These are phyloP conservation scores for Aspergillus sergii DNA, from an alignment of 2,329 filamentous ascomycete genomes.

Conservation along the genomic window DNA sequence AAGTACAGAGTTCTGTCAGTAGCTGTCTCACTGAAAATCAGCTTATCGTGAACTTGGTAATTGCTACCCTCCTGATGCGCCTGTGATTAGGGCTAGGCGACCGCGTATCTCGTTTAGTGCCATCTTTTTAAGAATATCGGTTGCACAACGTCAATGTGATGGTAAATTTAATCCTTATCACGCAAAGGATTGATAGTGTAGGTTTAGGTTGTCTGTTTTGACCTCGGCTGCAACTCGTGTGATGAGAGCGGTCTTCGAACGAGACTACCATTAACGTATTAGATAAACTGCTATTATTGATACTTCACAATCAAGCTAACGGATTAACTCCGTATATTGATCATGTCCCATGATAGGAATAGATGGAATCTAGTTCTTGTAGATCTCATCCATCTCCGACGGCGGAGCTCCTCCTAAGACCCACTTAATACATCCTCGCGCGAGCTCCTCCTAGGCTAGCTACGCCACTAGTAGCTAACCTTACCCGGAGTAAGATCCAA, in stretches of 20 bases:
- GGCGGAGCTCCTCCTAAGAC: neutral
- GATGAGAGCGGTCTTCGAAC: neutral
- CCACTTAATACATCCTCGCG: neutral
- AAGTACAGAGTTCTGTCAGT: neutral
- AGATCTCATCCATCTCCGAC: neutral
- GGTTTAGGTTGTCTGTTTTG: neutral
- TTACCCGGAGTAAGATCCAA: neutral
- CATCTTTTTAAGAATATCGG: neutral
- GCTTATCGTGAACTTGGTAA: neutral
- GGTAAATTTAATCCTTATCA: accelerated
- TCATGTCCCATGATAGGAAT: neutral
- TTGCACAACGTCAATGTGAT: neutral
- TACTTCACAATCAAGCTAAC: neutral
- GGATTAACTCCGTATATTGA: neutral
- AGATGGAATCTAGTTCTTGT: neutral
- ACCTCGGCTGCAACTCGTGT: neutral
- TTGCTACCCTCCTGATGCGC: neutral
- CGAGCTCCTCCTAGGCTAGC: neutral
- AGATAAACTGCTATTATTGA: neutral
- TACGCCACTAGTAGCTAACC: neutral
- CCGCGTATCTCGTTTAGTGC: neutral
- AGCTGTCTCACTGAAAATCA: neutral
- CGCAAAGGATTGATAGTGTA: neutral
- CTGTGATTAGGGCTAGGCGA: neutral
- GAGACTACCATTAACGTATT: neutral